Evolutionary conservation across 495 filamentous ascomycete species (phyloP).

Genomic region (Trichodelitschia bisporula): DNA sequence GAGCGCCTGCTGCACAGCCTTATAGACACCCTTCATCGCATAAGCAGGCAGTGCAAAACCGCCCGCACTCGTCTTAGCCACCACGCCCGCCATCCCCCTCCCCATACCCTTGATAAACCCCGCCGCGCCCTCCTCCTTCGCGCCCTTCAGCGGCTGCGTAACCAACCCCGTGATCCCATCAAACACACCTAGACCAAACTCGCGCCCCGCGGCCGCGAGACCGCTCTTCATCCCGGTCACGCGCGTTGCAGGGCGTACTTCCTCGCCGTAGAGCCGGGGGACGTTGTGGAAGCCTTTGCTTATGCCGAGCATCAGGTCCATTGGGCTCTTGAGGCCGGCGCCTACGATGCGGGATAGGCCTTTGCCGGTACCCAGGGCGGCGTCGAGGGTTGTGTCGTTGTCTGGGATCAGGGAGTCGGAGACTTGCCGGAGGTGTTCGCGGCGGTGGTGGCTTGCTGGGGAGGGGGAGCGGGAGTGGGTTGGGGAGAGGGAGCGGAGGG

Average conservation of each 20-base stretch:
- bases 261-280: conserved; percentile 54
- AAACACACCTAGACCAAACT: conserved; percentile 12
- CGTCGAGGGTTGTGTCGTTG: conserved; percentile 18
- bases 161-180: conserved; percentile 16
- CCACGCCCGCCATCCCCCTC: conserved; percentile 13
- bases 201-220: conserved; percentile 22
- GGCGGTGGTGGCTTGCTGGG: not conserved
- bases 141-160: conserved; percentile 15
- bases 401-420: not conserved
- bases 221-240: conserved; percentile 47
- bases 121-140: conserved; percentile 14
- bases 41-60: conserved; percentile 11
- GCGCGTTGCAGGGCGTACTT: conserved; percentile 39
- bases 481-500: not conserved
- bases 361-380: conserved; percentile 32
- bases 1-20: conserved; percentile 39
- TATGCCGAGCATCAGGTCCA: conserved; percentile 55
- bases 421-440: no score
- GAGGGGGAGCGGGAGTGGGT: not conserved
- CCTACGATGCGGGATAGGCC: conserved; percentile 41
- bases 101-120: conserved; percentile 18
- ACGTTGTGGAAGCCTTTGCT: conserved; percentile 73
- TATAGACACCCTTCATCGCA: conserved; percentile 33
- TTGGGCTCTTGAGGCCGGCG: conserved; percentile 47
- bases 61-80: conserved; percentile 9